Evolutionary conservation across 2,329 filamentous ascomycete genomes (phyloP), one percentile per base, ranked within the genome.

Genomic region (Zasmidium cellare): DNA sequence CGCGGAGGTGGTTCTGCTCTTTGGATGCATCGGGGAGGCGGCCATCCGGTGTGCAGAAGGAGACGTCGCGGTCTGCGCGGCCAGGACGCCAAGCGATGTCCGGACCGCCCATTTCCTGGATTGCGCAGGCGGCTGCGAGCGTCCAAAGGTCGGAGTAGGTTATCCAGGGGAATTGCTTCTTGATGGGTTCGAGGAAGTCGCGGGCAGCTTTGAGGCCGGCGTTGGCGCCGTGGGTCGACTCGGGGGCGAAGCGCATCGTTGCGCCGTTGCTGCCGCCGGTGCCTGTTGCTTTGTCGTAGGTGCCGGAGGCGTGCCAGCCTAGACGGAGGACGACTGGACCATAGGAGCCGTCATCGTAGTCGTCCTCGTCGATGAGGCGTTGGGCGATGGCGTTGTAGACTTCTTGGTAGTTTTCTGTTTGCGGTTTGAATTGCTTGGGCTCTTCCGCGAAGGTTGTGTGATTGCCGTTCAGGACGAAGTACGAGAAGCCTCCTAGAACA

Each of bases 111-210:
- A 97, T 93, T 80, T 99, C 93, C 80, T 97, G 93, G 74, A 97
- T 87, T 66, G 92, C 90, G 74, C 82, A 85, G 65, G 94, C 87
- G 72, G 91, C 94, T 53, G 79, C 88, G 56, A 99, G 86, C 61
- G 94, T 97, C 94, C 93, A 97, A 67, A 99, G 88, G 74, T 99
- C 93, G 14, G 92, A 96, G 84, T 97, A 96, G 62, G 84, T 84
- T 78, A 97, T 96, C 94, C 93, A 97, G 52, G 93, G 92, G 84
- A 91, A 92, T 77, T 92, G 87, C 67, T 82, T 80, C 82, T 97
- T 96, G 69, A 97, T 82, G 62, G 92, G 92, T 78, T 96, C 90
- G 59, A 97, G 85, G 82, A 97, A 97, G 77, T 96, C 88, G 59
- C 93, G 90, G 62, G 93, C 94, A 68, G 85, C 79, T 74, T 89